Evolutionary conservation across 768 basidiomycete genomes (phyloP).

Genomic region (Tricholoma bakamatsutake): DNA sequence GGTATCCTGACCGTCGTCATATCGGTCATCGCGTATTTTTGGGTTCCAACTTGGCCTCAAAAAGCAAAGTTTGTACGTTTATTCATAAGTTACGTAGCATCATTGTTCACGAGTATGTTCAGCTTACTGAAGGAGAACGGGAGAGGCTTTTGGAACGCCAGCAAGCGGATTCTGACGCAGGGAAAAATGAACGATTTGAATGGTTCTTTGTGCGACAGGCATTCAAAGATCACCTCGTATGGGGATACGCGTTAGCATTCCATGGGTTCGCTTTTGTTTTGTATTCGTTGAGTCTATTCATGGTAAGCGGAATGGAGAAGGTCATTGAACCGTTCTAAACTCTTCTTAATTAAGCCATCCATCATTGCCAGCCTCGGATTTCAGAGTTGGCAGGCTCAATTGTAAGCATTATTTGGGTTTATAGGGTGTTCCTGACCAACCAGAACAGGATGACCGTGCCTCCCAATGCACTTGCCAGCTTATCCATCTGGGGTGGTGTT

Average conservation of each 20-base stretch:
- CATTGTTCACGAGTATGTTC: neutral
- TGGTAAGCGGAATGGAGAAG: constrained; percentile 28
- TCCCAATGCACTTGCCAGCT: constrained; percentile 45
- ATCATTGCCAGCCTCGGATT: constrained; percentile 56
- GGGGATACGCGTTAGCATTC: constrained; percentile 56
- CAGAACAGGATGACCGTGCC: constrained; percentile 47
- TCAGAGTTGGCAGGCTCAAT: constrained; percentile 52
- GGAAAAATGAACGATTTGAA: constrained; percentile 44
- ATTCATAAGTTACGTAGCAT: neutral
- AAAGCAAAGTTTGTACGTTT: constrained; percentile 47
- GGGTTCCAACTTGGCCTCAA: constrained; percentile 56
- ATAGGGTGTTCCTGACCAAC: neutral
- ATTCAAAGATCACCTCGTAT: constrained; percentile 51
- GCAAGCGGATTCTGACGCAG: constrained; percentile 49
- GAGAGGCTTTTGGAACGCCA: constrained; percentile 43
- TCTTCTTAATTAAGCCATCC: constrained; percentile 37
- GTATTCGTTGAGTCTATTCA: constrained; percentile 53
- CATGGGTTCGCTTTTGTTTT: constrained; percentile 57
- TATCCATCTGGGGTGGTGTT: constrained; percentile 44
- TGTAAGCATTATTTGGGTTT: constrained; percentile 30
- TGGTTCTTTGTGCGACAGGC: constrained; percentile 55
- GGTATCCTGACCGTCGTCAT: constrained; percentile 45
- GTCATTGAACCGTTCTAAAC: neutral
- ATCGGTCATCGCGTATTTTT: constrained; percentile 43
- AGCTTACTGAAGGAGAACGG: constrained; percentile 52